Base-by-base conservation (phyloP, 2,329 filamentous ascomycete species). In the Tetracladium maxilliforme region DNA sequence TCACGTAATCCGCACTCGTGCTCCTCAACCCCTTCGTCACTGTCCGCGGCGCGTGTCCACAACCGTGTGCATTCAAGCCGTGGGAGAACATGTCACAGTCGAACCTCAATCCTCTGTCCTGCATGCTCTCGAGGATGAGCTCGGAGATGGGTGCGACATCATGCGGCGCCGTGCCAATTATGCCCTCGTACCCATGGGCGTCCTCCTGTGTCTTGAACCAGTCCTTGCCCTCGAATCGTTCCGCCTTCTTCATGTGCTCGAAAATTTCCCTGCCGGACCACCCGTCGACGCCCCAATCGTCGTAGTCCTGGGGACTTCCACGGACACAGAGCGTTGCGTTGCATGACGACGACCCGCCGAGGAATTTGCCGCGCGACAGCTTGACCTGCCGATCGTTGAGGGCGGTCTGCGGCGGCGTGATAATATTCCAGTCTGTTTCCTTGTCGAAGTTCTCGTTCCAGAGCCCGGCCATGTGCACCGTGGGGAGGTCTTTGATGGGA, bases 181-280 rank as follows among this genome's bases (percentile, higher is more conserved):
- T 60, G 1, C 68, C 68, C 7, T 51, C 42, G 23, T 54, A 46
- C 2, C 64, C 64, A 32, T 73, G 68, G 6, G 49, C 49, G 3
- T 47, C 46, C 7, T 48, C 39, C 20, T 57, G 49, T 3, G 56
- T 56, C 16, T 65, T 40, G 41, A 70, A 68, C 65, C 65, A 70
- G 15, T 58, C 46, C 37, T 71, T 71, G 12, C 45, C 38, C 28
- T 70, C 60, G 35, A 72, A 73, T 3, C 58, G 65, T 33, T 73
- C 68, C 2, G 61, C 51, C 54, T 67, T 70, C 24, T 45, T 52
- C 56, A 70, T 71, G 26, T 61, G 66, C 9, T 43, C 46, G 31
- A 64, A 70, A 33, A 70, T 58, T 13, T 70, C 63, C 4, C 64
- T 56, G 4, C 67, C 64, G 27, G 51, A 60, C 65, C 67, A 67